These are phyloP conservation scores for Penicillium egyptiacum DNA, from an alignment of 495 filamentous ascomycete genomes.

Conservation along the genomic window DNA sequence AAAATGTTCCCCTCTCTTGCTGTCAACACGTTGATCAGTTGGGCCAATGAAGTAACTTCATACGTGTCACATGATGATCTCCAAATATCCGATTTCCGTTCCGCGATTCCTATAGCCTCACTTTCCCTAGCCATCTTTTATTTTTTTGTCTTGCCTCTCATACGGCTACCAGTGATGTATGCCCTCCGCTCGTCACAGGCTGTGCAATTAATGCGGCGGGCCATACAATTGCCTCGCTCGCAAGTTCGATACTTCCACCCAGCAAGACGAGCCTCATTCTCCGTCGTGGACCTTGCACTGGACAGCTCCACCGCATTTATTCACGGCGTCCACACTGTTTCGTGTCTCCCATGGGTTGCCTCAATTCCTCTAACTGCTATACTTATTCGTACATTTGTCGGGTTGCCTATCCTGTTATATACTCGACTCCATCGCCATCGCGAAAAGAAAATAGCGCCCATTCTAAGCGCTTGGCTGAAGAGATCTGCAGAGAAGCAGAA, in stretches of 20 bases:
- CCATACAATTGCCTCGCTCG: conserved; percentile 9
- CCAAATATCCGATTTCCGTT: conserved; percentile 4
- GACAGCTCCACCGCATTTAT: conserved; percentile 56
- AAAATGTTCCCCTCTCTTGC: conserved; percentile 13
- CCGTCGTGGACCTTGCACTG: conserved; percentile 45
- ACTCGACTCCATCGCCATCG: conserved; percentile 38
- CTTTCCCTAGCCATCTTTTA: neutral
- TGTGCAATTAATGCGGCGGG: conserved; percentile 14
- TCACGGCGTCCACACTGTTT: conserved; percentile 58
- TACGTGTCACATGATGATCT: conserved; percentile 31
- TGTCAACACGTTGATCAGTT: conserved; percentile 29
- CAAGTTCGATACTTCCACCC: conserved; percentile 49
- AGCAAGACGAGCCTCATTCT: conserved; percentile 37
- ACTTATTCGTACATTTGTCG: conserved; percentile 56
- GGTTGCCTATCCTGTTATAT: conserved; percentile 61
- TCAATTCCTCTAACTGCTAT: conserved; percentile 71
- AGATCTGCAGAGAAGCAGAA: conserved; percentile 23
- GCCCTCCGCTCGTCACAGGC: conserved; percentile 15
- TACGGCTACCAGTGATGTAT: conserved; percentile 18
- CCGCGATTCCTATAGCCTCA: neutral
- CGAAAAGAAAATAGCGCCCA: conserved; percentile 48
- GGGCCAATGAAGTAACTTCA: conserved; percentile 19
- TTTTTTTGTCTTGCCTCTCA: neutral
- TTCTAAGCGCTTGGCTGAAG: conserved; percentile 51
- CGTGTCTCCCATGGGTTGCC: conserved; percentile 66